A percentile compares a stretch with the other conserved stretches of the same genome.
Conservation (phyloP, 73 alveolate genomes). For the Paramecium sonneborni region DNA sequence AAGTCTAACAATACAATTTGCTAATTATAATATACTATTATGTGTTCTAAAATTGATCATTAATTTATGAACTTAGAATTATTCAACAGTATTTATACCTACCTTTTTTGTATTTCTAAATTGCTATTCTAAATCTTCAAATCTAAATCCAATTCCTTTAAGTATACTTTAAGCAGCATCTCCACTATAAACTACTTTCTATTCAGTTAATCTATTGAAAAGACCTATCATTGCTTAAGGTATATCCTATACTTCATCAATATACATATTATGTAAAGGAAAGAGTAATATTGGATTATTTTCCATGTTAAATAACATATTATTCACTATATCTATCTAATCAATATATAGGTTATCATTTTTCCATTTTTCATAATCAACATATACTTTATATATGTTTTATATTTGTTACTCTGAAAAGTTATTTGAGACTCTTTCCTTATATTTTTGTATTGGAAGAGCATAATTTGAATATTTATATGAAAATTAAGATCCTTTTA, state of each 20-base stretch:
- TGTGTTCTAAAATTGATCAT: slow-evolving; percentile 84
- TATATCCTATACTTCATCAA: slow-evolving; percentile 89
- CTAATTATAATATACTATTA: slow-evolving; percentile 75
- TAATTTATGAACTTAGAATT: neutral
- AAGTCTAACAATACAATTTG: slow-evolving; percentile 78
- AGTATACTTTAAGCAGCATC: slow-evolving; percentile 92
- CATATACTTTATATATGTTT: slow-evolving; percentile 47
- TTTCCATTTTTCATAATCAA: slow-evolving; percentile 85
- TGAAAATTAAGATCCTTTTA: slow-evolving; percentile 77
- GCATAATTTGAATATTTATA: slow-evolving; percentile 47
- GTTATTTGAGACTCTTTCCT: neutral
- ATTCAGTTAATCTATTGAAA: slow-evolving; percentile 66
- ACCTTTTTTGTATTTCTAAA: slow-evolving; percentile 13
- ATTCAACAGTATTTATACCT: neutral
- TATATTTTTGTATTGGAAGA: neutral
- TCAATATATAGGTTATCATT: slow-evolving; percentile 69
- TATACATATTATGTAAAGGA: slow-evolving; percentile 77
- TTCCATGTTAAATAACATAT: slow-evolving; percentile 63
- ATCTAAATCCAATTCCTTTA: slow-evolving; percentile 89
- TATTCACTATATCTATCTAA: slow-evolving; percentile 85
- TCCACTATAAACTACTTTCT: slow-evolving; percentile 83
- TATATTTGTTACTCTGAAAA: neutral
- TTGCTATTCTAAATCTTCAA: slow-evolving; percentile 73
- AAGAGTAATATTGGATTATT: slow-evolving; percentile 37
- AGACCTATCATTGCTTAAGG: slow-evolving; percentile 74